A percentile compares a stretch with the other conserved stretches of the same genome.
phyloP scores from a whole-genome alignment of 306 rosid genomes.

The Glycine tomentella region DNA sequence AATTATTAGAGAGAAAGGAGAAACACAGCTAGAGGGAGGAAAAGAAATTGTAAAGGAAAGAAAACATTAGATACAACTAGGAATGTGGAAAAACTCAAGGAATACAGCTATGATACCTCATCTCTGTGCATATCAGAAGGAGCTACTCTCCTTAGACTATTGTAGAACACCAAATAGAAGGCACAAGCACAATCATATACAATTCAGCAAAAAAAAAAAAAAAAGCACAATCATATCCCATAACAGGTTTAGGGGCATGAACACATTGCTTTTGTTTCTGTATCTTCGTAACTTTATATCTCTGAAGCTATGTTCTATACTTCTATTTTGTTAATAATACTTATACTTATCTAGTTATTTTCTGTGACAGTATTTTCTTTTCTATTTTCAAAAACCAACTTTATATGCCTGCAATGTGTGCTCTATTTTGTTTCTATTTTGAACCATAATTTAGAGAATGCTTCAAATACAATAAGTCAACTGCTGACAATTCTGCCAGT shows the following conservation, averaged over 20 bases:
- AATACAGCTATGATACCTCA: too few relatives aligned
- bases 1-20: too few relatives aligned
- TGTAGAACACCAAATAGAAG: not conserved
- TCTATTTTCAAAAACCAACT: not conserved
- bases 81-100: too few relatives aligned
- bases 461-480: not conserved
- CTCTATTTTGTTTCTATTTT: not conserved
- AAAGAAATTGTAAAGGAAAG: too few relatives aligned
- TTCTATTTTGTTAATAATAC: not conserved
- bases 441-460: conserved; percentile 20
- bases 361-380: not conserved
- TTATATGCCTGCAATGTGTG: not conserved
- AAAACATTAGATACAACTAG: too few relatives aligned
- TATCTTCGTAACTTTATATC: not conserved
- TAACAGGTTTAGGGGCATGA: conserved; percentile 8
- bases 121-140: too few relatives aligned
- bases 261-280: not conserved
- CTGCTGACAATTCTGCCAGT: too few relatives aligned
- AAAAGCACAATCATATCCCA: not conserved
- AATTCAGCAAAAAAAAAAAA: not conserved
- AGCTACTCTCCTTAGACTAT: too few relatives aligned
- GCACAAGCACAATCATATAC: not conserved
- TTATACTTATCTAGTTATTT: too few relatives aligned
- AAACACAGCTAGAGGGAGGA: too few relatives aligned
- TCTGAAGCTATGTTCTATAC: not conserved